A percentile compares a stretch with the other conserved stretches of the same genome.
Evolutionary conservation across 768 basidiomycete genomes (phyloP).

Genomic region (Boletus subcaerulescens): DNA sequence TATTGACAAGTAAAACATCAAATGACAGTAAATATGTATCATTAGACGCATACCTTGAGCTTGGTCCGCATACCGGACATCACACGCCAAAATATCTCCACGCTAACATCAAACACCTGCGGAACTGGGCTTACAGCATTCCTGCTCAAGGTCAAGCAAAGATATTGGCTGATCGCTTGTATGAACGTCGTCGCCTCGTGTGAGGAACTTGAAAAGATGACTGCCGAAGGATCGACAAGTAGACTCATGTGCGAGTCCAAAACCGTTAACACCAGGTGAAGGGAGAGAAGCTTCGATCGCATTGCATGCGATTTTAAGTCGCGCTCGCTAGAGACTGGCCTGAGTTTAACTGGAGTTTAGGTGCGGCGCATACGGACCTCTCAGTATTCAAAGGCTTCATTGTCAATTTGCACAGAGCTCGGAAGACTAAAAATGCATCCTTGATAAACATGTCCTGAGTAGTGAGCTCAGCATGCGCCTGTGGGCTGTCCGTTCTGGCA

Average conservation of each 20-base stretch:
- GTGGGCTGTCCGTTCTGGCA: constrained; percentile 16
- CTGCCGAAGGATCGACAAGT: constrained; percentile 83
- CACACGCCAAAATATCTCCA: constrained; percentile 98
- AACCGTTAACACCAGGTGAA: constrained; percentile 91
- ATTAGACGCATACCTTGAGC: constrained; percentile 65
- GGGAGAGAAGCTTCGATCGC: constrained; percentile 92
- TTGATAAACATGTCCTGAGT: constrained; percentile 92
- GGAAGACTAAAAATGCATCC: constrained; percentile 96
- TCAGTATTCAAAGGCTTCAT: constrained; percentile 96
- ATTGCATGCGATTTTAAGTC: constrained; percentile 95
- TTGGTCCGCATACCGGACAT: constrained; percentile 92
- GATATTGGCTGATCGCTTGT: constrained; percentile 93
- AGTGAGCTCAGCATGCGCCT: constrained; percentile 48
- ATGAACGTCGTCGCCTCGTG: constrained; percentile 86
- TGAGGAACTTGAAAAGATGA: constrained; percentile 88
- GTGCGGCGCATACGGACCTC: constrained; percentile 52
- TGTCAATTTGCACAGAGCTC: constrained; percentile 94
- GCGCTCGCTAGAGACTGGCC: constrained; percentile 62
- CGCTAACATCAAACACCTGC: constrained; percentile 96
- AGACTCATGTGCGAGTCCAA: constrained; percentile 88
- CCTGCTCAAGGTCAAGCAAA: constrained; percentile 87
- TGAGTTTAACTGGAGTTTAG: constrained; percentile 11
- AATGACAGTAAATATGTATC: background rate
- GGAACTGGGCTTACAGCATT: constrained; percentile 95
- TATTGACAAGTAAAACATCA: constrained; percentile 32